Evolutionary conservation across 179 eudicot species (phyloP).

Genomic region (Camellia oleifera): DNA sequence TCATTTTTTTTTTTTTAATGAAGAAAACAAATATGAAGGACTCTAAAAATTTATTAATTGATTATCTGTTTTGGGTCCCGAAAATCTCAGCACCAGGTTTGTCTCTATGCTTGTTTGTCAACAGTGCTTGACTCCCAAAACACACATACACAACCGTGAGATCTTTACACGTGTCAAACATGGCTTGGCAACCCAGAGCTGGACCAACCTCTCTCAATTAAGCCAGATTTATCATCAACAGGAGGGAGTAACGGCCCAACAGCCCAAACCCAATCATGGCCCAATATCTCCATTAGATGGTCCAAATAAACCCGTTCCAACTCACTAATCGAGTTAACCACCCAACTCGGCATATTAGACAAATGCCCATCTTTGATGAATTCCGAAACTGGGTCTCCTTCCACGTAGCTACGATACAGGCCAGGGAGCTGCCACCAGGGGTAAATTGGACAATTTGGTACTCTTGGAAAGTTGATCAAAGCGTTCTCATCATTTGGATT

Average conservation of each 20-base stretch:
- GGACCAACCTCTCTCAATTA: constrained; percentile 30
- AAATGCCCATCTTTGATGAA: constrained; percentile 29
- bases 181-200: constrained; percentile 22
- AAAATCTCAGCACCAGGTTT: too few species aligned
- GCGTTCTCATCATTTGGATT: not conserved
- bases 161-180: constrained; percentile 29
- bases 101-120: constrained; percentile 27
- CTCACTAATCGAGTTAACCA: constrained; percentile 30
- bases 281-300: constrained; percentile 23
- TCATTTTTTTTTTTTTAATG: too few species aligned
- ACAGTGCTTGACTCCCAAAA: constrained; percentile 55
- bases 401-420: constrained; percentile 19
- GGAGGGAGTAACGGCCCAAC: constrained; percentile 45
- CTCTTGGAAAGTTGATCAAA: constrained; percentile 19
- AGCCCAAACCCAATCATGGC: constrained; percentile 28
- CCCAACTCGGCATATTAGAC: constrained; percentile 39
- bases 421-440: constrained; percentile 28
- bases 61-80: too few species aligned
- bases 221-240: not conserved
- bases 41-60: too few species aligned
- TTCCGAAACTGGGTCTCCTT: constrained; percentile 32
- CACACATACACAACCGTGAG: constrained; percentile 53
- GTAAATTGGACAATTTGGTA: constrained; percentile 14
- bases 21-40: too few species aligned
- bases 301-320: constrained; percentile 43